A percentile compares a stretch with the other conserved stretches of the same genome.
Evolutionary conservation across 2,329 filamentous ascomycete species (phyloP).

Genomic region (Trichophyton benhamiae): DNA sequence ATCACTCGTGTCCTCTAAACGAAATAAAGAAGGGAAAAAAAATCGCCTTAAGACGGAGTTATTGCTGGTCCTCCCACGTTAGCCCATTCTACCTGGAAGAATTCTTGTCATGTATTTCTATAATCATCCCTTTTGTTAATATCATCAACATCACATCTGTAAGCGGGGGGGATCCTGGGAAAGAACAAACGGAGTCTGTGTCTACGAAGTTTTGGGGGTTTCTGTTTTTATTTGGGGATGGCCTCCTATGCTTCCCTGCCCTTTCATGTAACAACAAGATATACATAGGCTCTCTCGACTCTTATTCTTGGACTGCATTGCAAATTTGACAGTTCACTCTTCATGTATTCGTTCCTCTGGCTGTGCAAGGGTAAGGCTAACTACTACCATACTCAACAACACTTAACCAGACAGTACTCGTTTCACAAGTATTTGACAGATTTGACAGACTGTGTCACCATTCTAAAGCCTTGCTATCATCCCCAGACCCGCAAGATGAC

Average conservation of each 20-base stretch:
- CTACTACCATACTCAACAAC: no score
- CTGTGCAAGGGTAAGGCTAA: no score
- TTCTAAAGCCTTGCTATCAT: neutral
- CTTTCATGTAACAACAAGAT: slow-evolving; percentile 5
- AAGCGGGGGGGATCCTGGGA: slow-evolving; percentile 8
- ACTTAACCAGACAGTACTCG: no score
- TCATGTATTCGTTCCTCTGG: neutral
- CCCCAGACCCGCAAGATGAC: neutral
- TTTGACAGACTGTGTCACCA: neutral
- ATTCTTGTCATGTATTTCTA: slow-evolving; percentile 3
- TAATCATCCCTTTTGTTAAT: slow-evolving; percentile 5
- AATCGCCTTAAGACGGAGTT: slow-evolving; percentile 4
- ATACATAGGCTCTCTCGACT: slow-evolving; percentile 13
- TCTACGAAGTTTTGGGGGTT: slow-evolving; percentile 10
- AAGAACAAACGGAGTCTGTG: slow-evolving; percentile 11
- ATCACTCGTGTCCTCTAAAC: slow-evolving; percentile 57
- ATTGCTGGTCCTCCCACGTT: neutral
- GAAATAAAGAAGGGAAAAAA: slow-evolving; percentile 14
- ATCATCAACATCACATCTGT: slow-evolving; percentile 1
- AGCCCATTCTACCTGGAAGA: neutral
- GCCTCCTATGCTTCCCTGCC: neutral
- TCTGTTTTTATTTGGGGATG: slow-evolving; percentile 2
- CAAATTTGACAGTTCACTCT: neutral
- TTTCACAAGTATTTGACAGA: no score
- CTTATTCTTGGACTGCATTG: slow-evolving; percentile 2